These are phyloP conservation scores for Psilocybe sp. DNA, from an alignment of 768 basidiomycete genomes.

Conservation along the genomic window DNA sequence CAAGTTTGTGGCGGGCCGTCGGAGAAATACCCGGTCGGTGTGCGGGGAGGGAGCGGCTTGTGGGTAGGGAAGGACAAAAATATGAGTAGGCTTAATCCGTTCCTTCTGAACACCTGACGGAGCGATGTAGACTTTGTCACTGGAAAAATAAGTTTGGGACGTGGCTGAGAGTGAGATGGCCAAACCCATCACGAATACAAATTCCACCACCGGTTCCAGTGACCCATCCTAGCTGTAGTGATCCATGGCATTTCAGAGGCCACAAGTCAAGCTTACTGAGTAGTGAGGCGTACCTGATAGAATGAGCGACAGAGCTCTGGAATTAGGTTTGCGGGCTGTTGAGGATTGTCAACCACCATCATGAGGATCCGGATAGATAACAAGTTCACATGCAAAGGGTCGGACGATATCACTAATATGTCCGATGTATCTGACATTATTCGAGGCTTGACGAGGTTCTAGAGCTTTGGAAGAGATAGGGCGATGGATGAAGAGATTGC, in stretches of 20 bases:
- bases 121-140: constrained; percentile 80
- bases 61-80: constrained; percentile 84
- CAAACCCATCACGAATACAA: constrained; percentile 67
- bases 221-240: constrained; percentile 74
- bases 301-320: constrained; percentile 82
- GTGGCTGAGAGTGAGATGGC: not conserved
- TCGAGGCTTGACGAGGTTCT: not conserved
- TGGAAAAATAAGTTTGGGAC: constrained; percentile 19
- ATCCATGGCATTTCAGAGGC: not conserved
- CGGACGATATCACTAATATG: constrained; percentile 53
- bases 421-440: constrained; percentile 33
- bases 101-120: constrained; percentile 93
- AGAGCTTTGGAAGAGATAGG: too few species aligned
- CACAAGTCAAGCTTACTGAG: not conserved
- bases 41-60: constrained; percentile 58
- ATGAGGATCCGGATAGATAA: not conserved
- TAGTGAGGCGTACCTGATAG: constrained; percentile 51
- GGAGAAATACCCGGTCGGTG: constrained; percentile 72
- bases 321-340: constrained; percentile 87
- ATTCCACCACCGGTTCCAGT: constrained; percentile 88
- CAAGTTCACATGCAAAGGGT: constrained; percentile 58
- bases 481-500: too few species aligned
- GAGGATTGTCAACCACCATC: constrained; percentile 7
- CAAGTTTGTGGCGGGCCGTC: constrained; percentile 65
- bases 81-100: constrained; percentile 76